These are phyloP conservation scores for Panicum hallii DNA, from an alignment of 202 grass and related monocot genomes.

Conservation along the genomic window DNA sequence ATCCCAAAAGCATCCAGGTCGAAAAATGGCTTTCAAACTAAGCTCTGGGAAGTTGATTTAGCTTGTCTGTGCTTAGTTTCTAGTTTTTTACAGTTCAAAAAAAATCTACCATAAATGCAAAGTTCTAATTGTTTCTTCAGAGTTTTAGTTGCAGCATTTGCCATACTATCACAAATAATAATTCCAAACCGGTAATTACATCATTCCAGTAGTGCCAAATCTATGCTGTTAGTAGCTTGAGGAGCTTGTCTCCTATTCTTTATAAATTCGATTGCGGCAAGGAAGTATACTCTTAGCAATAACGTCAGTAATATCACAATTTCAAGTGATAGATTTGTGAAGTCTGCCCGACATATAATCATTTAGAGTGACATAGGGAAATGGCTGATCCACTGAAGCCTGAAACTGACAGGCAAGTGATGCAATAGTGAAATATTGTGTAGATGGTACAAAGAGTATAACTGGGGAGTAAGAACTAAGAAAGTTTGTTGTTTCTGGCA, in stretches of 20 bases:
- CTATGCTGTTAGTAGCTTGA: not conserved
- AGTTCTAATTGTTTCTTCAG: not conserved
- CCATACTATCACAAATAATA: not conserved
- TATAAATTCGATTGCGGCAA: not conserved
- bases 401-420: not conserved
- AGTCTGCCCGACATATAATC: not conserved
- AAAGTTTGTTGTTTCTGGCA: constrained; percentile 5
- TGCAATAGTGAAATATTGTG: not conserved
- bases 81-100: not conserved
- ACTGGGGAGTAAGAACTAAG: not conserved
- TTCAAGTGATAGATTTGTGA: not conserved
- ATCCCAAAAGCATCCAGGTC: not conserved
- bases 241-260: not conserved
- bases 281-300: not conserved
- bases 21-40: not conserved
- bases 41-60: not conserved
- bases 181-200: not conserved
- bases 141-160: not conserved
- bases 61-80: not conserved
- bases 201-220: not conserved
- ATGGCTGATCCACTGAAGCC: not conserved
- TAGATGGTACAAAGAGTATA: not conserved
- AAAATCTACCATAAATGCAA: not conserved
- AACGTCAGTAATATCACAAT: not conserved
- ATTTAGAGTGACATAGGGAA: not conserved